Percentiles rank a stretch among this genome's conserved stretches.
Evolutionary conservation across 2,329 filamentous ascomycete genomes (phyloP).

Genomic region (Tolypocladium endophyticum): DNA sequence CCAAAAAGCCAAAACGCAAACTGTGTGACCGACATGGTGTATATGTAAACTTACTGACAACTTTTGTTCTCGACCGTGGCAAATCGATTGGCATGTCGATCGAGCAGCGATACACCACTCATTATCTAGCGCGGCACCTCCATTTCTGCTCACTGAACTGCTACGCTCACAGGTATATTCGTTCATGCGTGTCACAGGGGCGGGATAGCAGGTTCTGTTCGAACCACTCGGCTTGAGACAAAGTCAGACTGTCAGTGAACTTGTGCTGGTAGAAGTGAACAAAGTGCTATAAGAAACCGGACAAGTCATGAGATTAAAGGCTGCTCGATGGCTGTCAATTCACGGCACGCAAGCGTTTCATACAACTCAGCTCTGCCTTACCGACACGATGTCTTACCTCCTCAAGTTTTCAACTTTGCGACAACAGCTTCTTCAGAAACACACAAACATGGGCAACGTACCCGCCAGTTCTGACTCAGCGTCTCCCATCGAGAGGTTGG

Average conservation of each 20-base stretch:
- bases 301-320: neutral
- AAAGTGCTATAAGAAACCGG: neutral
- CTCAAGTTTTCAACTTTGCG: neutral
- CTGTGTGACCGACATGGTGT: neutral
- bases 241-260: neutral
- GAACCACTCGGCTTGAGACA: neutral
- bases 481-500: conserved; percentile 8
- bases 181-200: neutral
- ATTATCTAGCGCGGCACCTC: neutral
- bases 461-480: neutral
- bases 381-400: neutral
- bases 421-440: neutral
- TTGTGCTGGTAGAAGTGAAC: neutral
- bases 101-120: neutral
- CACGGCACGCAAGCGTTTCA: neutral
- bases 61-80: neutral
- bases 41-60: neutral
- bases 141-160: neutral
- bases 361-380: too few relatives aligned
- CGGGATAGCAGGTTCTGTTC: neutral
- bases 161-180: neutral
- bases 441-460: neutral
- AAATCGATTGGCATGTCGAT: neutral
- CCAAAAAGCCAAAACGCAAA: neutral
- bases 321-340: neutral